Conservation (phyloP, 768 basidiomycete genomes). For the Collybiopsis luxurians region DNA sequence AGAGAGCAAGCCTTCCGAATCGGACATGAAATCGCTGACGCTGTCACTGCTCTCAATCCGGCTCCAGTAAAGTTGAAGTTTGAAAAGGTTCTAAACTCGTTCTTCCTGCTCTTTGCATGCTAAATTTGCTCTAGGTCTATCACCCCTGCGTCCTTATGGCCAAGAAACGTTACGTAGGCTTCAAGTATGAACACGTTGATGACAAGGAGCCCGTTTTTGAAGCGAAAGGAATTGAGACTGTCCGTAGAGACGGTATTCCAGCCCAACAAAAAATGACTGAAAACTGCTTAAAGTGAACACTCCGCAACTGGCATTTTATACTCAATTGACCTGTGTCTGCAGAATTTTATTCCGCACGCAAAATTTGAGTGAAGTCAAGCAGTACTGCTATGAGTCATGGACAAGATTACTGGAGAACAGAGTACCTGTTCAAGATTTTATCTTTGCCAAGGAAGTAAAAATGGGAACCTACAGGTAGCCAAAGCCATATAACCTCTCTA, state of each 20-base stretch:
- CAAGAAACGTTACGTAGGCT: constrained; percentile 98
- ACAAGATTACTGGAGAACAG: constrained; percentile 77
- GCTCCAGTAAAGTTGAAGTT: constrained; percentile 95
- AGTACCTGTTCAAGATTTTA: constrained; percentile 87
- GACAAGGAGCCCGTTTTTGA: constrained; percentile 82
- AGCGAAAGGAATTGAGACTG: constrained; percentile 97
- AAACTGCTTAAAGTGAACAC: constrained; percentile 71
- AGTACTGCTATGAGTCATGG: constrained; percentile 85
- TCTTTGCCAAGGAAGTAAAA: constrained; percentile 90
- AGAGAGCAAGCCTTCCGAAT: constrained; percentile 93
- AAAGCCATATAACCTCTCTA: not conserved
- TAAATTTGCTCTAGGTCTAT: constrained; percentile 70
- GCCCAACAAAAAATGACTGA: constrained; percentile 95
- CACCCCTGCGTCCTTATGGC: constrained; percentile 93
- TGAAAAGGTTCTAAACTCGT: constrained; percentile 72
- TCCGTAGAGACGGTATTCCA: constrained; percentile 86
- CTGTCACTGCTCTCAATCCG: constrained; percentile 84
- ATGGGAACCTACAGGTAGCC: constrained; percentile 91
- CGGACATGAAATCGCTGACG: constrained; percentile 89
- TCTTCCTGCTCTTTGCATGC: not conserved
- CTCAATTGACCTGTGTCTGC: constrained; percentile 1
- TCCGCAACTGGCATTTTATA: not conserved
- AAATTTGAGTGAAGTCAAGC: constrained; percentile 86
- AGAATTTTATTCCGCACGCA: constrained; percentile 91
- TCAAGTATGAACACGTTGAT: constrained; percentile 86